Percentiles rank a stretch among this genome's conserved stretches.
These are phyloP conservation scores for Lavandula angustifolia DNA, from an alignment of 257 asterid genomes.

Conservation along the genomic window DNA sequence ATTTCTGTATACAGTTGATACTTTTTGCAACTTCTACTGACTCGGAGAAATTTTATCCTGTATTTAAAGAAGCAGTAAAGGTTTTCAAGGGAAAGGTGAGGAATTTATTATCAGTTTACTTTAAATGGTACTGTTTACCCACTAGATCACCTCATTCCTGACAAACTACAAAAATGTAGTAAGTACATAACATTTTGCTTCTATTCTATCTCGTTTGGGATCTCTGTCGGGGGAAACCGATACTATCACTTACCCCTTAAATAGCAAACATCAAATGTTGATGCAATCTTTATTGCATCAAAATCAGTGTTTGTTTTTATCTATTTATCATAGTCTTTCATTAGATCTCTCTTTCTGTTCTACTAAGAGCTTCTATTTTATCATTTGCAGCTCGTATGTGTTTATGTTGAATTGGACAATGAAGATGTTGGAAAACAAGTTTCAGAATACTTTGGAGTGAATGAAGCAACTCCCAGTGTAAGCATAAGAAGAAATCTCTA, in stretches of 20 bases:
- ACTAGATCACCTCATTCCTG: neutral
- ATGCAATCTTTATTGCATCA: neutral
- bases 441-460: conserved; percentile 81
- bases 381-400: conserved; percentile 61
- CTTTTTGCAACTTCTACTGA: conserved; percentile 75
- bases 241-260: neutral
- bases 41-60: conserved; percentile 56
- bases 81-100: conserved; percentile 88
- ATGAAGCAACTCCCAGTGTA: conserved; percentile 64
- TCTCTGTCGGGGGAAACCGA: neutral
- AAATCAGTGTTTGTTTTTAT: neutral
- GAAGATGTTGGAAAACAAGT: conserved; percentile 84
- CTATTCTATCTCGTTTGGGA: neutral
- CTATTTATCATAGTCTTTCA: conserved; percentile 7
- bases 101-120: conserved; percentile 12
- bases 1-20: conserved; percentile 58
- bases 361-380: conserved; percentile 21
- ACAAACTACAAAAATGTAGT: neutral
- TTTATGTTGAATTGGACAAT: conserved; percentile 72
- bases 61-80: conserved; percentile 82
- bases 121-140: neutral
- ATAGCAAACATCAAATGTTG: neutral
- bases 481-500: conserved; percentile 10
- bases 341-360: neutral
- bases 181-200: conserved; percentile 3